phyloP scores from a whole-genome alignment of 805 yeast genomes.

The Candida ovalis region DNA sequence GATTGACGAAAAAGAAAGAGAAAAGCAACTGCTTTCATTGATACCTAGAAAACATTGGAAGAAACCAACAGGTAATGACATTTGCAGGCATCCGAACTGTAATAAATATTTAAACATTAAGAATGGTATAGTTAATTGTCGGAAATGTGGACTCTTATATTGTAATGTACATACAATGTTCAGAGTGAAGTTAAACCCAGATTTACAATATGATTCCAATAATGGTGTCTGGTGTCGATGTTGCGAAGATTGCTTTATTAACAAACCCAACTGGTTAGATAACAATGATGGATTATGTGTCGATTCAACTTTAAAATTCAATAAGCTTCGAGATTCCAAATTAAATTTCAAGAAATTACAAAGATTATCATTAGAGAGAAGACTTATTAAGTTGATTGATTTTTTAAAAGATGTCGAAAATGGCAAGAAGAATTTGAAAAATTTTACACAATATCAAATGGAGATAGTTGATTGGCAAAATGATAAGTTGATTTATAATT shows the following conservation, averaged over 20 bases:
- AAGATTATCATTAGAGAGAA: slow-evolving; percentile 55
- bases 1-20: neutral
- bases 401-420: slow-evolving; percentile 11
- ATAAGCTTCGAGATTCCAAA: slow-evolving; percentile 35
- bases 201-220: slow-evolving; percentile 42
- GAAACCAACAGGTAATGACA: slow-evolving; percentile 39
- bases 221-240: slow-evolving; percentile 68
- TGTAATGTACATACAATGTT: slow-evolving; percentile 63
- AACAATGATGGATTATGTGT: neutral
- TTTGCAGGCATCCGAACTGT: slow-evolving; percentile 43
- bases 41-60: slow-evolving; percentile 54
- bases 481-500: slow-evolving; percentile 42
- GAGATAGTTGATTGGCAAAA: slow-evolving; percentile 64
- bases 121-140: slow-evolving; percentile 63
- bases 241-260: slow-evolving; percentile 58
- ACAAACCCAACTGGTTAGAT: slow-evolving; percentile 47
- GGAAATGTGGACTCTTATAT: slow-evolving; percentile 70
- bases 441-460: slow-evolving; percentile 38
- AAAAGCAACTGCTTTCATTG: slow-evolving; percentile 3
- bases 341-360: slow-evolving; percentile 49
- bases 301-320: slow-evolving; percentile 47
- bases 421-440: slow-evolving; percentile 6
- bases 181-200: slow-evolving; percentile 45
- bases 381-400: slow-evolving; percentile 45
- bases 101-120: slow-evolving; percentile 41